These are phyloP conservation scores for Kluyveromyces nonfermentans DNA, from an alignment of 805 yeast genomes.

Conservation along the genomic window DNA sequence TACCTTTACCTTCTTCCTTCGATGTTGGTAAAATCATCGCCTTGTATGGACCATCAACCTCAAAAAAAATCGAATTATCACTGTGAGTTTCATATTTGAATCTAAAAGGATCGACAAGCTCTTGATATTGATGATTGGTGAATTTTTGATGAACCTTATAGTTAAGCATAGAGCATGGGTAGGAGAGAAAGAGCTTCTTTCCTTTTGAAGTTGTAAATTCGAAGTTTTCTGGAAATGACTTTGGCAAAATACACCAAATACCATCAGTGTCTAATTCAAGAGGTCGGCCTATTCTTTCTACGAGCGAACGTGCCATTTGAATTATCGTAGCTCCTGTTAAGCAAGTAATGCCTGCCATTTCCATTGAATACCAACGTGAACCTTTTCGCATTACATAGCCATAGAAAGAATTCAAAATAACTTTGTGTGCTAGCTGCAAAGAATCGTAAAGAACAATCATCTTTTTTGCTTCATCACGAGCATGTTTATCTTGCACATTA, in stretches of 20 bases:
- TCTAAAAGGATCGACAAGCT: constrained; percentile 57
- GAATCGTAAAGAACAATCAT: constrained; percentile 93
- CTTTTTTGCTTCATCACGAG: constrained; percentile 82
- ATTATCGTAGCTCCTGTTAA: constrained; percentile 95
- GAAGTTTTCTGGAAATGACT: constrained; percentile 86
- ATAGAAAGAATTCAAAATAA: constrained; percentile 89
- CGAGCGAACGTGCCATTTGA: constrained; percentile 90
- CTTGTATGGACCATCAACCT: constrained; percentile 96
- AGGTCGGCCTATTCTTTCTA: constrained; percentile 90
- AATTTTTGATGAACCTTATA: constrained; percentile 83
- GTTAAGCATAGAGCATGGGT: constrained; percentile 94
- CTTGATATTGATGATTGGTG: constrained; percentile 93
- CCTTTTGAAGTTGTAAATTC: constrained; percentile 66
- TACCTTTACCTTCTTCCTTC: constrained; percentile 93
- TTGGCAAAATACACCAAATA: constrained; percentile 96
- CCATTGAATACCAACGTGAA: constrained; percentile 98
- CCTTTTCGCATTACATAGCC: constrained; percentile 99
- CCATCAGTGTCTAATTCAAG: constrained; percentile 97
- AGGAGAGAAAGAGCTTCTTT: constrained; percentile 65
- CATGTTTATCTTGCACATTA: constrained; percentile 43
- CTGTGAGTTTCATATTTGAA: constrained; percentile 67
- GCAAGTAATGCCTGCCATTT: constrained; percentile 99
- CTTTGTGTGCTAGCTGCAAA: constrained; percentile 92
- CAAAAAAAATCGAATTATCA: constrained; percentile 93
- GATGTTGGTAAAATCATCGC: constrained; percentile 98